Evolutionary conservation across 2,329 filamentous ascomycete species (phyloP).

Genomic region (Botrytis squamosa): DNA sequence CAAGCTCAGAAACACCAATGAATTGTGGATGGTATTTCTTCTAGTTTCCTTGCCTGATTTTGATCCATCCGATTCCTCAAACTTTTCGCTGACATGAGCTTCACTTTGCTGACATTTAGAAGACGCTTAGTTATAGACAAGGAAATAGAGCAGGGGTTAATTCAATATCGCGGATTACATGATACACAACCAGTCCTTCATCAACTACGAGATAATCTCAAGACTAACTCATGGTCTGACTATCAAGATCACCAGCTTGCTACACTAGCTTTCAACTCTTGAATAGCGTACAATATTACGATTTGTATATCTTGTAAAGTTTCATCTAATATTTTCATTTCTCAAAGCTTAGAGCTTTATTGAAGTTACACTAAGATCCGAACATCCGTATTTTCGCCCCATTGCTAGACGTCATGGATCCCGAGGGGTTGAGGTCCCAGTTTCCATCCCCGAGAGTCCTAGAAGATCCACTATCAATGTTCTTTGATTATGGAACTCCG

Average conservation of each 20-base stretch:
- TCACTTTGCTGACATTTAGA: constrained; percentile 7
- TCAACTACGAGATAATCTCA: background rate
- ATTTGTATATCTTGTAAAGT: background rate
- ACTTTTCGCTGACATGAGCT: constrained; percentile 13
- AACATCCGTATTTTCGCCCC: background rate
- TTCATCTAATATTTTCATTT: background rate
- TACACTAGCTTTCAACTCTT: background rate
- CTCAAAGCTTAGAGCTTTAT: background rate
- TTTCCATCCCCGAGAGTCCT: constrained; percentile 3
- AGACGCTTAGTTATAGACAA: constrained; percentile 9
- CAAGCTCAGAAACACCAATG: background rate
- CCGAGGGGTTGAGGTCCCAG: background rate
- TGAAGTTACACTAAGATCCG: background rate
- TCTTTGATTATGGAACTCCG: constrained; percentile 31
- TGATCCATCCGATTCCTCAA: background rate
- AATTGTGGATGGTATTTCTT: background rate
- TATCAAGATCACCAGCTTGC: constrained; percentile 11
- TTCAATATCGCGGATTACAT: background rate
- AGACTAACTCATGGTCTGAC: background rate
- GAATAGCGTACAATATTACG: background rate
- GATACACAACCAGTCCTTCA: background rate
- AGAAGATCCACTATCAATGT: constrained; percentile 26
- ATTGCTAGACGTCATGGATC: background rate
- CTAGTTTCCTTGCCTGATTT: background rate
- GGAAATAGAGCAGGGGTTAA: background rate